Conservation (phyloP, 1,284 basidiomycete genomes). For the Malassezia dermatis region DNA sequence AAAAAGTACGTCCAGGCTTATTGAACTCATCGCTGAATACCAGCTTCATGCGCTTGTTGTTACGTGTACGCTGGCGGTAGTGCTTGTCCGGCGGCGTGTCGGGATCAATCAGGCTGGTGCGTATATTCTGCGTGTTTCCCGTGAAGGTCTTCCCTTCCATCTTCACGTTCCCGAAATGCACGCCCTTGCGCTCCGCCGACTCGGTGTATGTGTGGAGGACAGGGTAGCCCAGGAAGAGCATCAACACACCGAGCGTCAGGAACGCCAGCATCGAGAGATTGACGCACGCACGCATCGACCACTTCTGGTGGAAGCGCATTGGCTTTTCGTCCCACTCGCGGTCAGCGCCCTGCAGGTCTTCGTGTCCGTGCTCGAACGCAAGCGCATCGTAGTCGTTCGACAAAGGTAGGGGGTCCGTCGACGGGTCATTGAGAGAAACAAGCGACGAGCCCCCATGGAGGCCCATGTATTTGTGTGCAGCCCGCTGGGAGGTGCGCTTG, state of each 20-base stretch:
- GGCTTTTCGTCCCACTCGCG: slow-evolving; percentile 15
- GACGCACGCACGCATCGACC: slow-evolving; percentile 29
- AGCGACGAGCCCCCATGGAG: neutral
- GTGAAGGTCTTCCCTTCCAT: neutral
- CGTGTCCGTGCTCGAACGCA: neutral
- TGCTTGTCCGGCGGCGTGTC: slow-evolving; percentile 26
- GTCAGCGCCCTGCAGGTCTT: slow-evolving; percentile 6
- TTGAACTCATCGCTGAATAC: slow-evolving; percentile 46
- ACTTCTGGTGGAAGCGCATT: neutral
- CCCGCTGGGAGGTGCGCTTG: neutral
- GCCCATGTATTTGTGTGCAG: neutral
- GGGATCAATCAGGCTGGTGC: slow-evolving; percentile 25
- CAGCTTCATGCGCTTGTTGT: slow-evolving; percentile 25
- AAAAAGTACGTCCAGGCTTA: slow-evolving; percentile 31
- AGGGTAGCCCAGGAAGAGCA: slow-evolving; percentile 45
- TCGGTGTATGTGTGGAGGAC: slow-evolving; percentile 16
- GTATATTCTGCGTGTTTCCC: neutral
- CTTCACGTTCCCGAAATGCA: neutral
- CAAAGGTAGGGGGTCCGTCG: neutral
- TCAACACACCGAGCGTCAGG: slow-evolving; percentile 29
- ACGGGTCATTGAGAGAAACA: slow-evolving; percentile 1
- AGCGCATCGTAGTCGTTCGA: slow-evolving; percentile 11
- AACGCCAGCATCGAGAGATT: slow-evolving; percentile 33
- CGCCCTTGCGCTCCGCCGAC: neutral
- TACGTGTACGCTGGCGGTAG: slow-evolving; percentile 19